These are phyloP conservation scores for Annulohypoxylon maeteangense DNA, from an alignment of 495 filamentous ascomycete genomes.

Conservation along the genomic window DNA sequence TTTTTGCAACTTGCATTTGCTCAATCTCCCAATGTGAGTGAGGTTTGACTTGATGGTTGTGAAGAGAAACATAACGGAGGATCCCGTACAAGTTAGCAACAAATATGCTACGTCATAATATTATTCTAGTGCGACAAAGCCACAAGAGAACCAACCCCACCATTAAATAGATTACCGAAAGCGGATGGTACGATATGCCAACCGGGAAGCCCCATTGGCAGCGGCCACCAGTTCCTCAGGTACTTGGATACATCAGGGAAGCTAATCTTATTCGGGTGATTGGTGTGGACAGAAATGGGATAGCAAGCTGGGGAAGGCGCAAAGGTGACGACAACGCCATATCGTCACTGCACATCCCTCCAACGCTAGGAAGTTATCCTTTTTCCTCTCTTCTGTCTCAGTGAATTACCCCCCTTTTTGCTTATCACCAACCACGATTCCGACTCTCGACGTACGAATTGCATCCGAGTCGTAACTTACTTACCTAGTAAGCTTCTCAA, in stretches of 20 bases:
- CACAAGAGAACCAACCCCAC: constrained; percentile 22
- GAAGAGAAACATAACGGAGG: constrained; percentile 3
- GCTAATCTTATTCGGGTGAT: constrained; percentile 32
- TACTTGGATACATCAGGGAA: constrained; percentile 15
- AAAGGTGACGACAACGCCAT: constrained; percentile 45
- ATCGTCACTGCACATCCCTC: constrained; percentile 30
- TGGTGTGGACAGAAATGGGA: constrained; percentile 23
- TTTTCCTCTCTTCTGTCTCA: constrained; percentile 3
- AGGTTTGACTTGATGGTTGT: not conserved
- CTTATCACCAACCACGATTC: not conserved
- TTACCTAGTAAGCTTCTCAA: not conserved
- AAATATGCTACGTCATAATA: constrained; percentile 3
- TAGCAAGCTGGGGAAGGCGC: constrained; percentile 21
- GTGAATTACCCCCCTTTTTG: not conserved
- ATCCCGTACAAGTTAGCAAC: not conserved
- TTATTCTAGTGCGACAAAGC: constrained; percentile 15
- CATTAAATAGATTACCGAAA: constrained; percentile 31
- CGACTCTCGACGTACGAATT: constrained; percentile 1
- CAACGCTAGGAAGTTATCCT: constrained; percentile 18
- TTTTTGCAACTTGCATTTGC: not conserved
- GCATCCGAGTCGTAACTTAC: constrained; percentile 17
- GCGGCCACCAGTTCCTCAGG: not conserved
- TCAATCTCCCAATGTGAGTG: not conserved
- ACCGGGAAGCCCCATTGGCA: constrained; percentile 5
- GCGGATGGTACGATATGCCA: constrained; percentile 28